Conservation (phyloP, 768 basidiomycete species). For the Kwoniella sp. region DNA sequence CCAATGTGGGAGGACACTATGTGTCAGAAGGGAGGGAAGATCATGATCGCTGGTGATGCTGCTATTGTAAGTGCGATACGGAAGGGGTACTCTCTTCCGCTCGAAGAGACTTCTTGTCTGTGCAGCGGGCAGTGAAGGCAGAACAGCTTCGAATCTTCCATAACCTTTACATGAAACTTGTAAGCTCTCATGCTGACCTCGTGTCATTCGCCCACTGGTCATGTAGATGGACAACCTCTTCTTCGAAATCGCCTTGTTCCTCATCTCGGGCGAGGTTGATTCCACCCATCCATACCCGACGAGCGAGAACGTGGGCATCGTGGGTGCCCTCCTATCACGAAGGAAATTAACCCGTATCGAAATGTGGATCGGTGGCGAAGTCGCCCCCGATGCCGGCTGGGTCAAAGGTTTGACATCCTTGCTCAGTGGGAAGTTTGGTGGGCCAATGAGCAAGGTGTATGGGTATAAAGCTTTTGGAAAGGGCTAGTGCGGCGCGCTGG, state of each 20-base stretch:
- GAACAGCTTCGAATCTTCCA: too few relatives aligned
- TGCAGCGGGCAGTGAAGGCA: not conserved
- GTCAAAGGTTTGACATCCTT: slow-evolving; percentile 12
- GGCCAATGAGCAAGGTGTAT: slow-evolving; percentile 5
- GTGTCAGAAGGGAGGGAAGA: slow-evolving; percentile 43
- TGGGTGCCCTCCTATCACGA: slow-evolving; percentile 27
- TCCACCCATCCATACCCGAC: not conserved
- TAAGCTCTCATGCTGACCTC: slow-evolving; percentile 14
- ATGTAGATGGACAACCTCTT: slow-evolving; percentile 44
- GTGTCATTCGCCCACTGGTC: not conserved
- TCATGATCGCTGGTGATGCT: slow-evolving; percentile 36
- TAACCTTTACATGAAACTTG: too few relatives aligned
- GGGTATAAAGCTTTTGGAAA: slow-evolving; percentile 16
- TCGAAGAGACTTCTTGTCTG: not conserved
- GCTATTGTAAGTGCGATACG: slow-evolving; percentile 15
- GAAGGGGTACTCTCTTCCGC: not conserved
- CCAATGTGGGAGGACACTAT: slow-evolving; percentile 51
- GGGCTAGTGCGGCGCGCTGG: too few relatives aligned
- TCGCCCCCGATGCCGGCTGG: slow-evolving; percentile 22
- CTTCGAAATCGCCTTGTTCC: slow-evolving; percentile 33
- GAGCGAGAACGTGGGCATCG: slow-evolving; percentile 2
- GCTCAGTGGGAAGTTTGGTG: not conserved
- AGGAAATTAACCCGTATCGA: slow-evolving; percentile 36
- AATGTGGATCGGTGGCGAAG: slow-evolving; percentile 35
- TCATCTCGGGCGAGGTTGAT: slow-evolving; percentile 25